Evolutionary conservation across 495 filamentous ascomycete genomes (phyloP).

Genomic region (Monascus purpureus): DNA sequence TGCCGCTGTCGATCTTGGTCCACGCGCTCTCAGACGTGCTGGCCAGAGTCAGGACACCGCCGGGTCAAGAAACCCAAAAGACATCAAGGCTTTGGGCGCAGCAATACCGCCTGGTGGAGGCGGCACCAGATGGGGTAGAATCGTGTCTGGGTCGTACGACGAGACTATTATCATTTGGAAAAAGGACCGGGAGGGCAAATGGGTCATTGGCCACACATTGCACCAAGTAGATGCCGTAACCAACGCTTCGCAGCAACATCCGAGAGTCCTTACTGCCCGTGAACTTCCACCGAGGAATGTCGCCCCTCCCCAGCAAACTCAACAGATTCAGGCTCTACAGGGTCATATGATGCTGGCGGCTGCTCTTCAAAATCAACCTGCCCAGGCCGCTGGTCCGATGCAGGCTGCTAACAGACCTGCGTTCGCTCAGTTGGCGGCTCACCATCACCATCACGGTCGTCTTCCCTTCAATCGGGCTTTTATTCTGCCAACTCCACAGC

Average conservation of each 20-base stretch:
- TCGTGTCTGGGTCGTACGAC: conserved; percentile 92
- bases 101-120: conserved; percentile 81
- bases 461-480: not conserved
- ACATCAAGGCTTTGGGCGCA: conserved; percentile 66
- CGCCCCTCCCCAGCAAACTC: conserved; percentile 1
- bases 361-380: conserved; percentile 2
- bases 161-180: conserved; percentile 92
- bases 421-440: no score
- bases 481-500: conserved; percentile 2
- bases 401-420: not conserved
- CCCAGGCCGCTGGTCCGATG: conserved; percentile 1
- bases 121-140: conserved; percentile 70
- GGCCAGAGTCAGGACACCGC: conserved; percentile 46
- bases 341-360: not conserved
- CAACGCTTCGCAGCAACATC: conserved; percentile 20
- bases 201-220: conserved; percentile 58
- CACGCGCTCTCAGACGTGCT: conserved; percentile 29
- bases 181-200: conserved; percentile 64
- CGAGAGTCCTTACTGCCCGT: conserved; percentile 3
- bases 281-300: not conserved
- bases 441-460: conserved; percentile 6
- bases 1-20: conserved; percentile 26
- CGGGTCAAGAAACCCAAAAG: conserved; percentile 58
- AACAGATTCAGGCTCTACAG: conserved; percentile 2
- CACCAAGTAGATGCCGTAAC: conserved; percentile 49